Percentiles rank a stretch among this genome's conserved stretches.
Evolutionary conservation across 2,329 filamentous ascomycete genomes (phyloP).

Genomic region (Meredithiella fracta): DNA sequence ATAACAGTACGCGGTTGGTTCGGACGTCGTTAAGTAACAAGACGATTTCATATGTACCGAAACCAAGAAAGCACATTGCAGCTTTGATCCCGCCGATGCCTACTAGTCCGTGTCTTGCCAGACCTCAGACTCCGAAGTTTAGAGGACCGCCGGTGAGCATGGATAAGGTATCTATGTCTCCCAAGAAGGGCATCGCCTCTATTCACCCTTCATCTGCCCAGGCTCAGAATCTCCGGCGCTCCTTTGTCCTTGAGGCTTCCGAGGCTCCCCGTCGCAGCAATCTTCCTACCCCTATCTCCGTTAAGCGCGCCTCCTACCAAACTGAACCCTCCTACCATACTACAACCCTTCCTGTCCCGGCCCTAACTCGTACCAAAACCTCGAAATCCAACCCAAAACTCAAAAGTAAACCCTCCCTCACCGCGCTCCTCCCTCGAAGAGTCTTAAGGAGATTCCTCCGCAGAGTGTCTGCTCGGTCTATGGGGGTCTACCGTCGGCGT

Average conservation of each 20-base stretch:
- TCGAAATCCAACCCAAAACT: neutral
- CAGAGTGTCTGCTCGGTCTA: conserved; percentile 5
- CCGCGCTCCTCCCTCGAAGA: conserved; percentile 4
- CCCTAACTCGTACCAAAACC: neutral
- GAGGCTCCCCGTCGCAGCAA: conserved; percentile 1
- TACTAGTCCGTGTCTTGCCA: neutral
- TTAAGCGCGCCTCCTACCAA: conserved; percentile 3
- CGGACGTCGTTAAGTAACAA: neutral
- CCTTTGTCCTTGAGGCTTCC: conserved; percentile 9
- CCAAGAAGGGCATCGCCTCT: conserved; percentile 2
- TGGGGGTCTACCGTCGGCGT: conserved; percentile 2
- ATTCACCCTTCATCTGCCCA: neutral
- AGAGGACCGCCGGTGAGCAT: conserved; percentile 15
- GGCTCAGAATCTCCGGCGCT: conserved; percentile 1
- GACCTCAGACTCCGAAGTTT: conserved; percentile 1
- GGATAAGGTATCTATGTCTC: conserved; percentile 6
- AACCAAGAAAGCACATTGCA: conserved; percentile 5
- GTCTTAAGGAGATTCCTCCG: neutral
- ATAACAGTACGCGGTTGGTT: conserved; percentile 5
- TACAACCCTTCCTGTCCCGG: neutral
- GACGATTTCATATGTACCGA: neutral
- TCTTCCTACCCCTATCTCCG: neutral
- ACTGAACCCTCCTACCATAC: conserved; percentile 1
- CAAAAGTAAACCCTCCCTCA: conserved; percentile 5
- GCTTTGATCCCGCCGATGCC: neutral